A percentile compares a stretch with the other conserved stretches of the same genome.
These are phyloP conservation scores for Scutellaria minor DNA, from an alignment of 257 asterid genomes.

Conservation along the genomic window DNA sequence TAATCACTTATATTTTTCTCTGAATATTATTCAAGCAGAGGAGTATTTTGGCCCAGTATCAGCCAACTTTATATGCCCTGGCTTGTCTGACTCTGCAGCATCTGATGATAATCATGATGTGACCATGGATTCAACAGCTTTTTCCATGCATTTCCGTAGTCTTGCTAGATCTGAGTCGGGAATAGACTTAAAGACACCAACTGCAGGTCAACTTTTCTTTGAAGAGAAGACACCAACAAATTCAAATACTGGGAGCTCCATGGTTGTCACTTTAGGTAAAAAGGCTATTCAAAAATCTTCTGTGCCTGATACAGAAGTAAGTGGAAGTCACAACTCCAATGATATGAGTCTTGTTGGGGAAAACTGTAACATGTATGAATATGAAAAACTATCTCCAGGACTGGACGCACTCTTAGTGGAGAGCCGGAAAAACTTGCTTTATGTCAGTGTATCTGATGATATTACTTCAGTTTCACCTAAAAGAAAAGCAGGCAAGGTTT, in stretches of 20 bases:
- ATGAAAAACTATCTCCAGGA: conserved; percentile 68
- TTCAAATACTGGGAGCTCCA: conserved; percentile 58
- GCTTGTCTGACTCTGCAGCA: conserved; percentile 79
- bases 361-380: conserved; percentile 64
- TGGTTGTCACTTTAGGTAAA: conserved; percentile 60
- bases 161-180: conserved; percentile 89
- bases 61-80: conserved; percentile 83
- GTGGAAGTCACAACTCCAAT: conserved; percentile 60
- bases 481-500: conserved; percentile 34
- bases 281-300: conserved; percentile 43
- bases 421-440: conserved; percentile 47
- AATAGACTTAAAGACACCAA: conserved; percentile 75
- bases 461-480: conserved; percentile 46
- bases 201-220: conserved; percentile 55
- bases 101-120: conserved; percentile 82
- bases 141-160: conserved; percentile 94
- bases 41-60: conserved; percentile 95
- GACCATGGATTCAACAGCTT: conserved; percentile 97
- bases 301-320: conserved; percentile 47
- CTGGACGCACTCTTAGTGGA: conserved; percentile 72
- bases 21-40: conserved; percentile 54
- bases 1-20: conserved; percentile 29
- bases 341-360: conserved; percentile 92
- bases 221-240: conserved; percentile 77
- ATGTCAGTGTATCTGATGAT: conserved; percentile 47